Conservation (phyloP, 1,284 basidiomycete species). For the Leccinum laetum region DNA sequence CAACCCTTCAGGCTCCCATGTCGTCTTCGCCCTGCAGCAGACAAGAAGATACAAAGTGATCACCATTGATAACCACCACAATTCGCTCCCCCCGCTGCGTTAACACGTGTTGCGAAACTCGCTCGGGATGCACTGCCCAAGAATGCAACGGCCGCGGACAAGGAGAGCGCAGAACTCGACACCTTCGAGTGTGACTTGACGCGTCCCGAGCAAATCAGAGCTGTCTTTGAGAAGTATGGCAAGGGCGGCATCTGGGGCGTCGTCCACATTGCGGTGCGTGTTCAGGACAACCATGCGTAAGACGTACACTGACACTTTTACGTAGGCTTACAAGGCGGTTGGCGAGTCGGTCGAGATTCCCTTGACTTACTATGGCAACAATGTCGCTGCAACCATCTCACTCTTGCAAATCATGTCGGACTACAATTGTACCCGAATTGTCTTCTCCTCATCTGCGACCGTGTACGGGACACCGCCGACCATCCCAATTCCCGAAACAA, state of each 20-base stretch:
- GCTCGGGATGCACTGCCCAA: conserved; percentile 69
- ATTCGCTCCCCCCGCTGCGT: conserved; percentile 76
- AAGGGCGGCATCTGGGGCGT: conserved; percentile 98
- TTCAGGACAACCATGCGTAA: background rate
- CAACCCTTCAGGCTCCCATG: conserved; percentile 74
- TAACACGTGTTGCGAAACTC: conserved; percentile 76
- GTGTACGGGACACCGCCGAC: conserved; percentile 94
- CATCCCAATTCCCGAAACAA: conserved; percentile 95
- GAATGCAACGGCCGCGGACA: conserved; percentile 63
- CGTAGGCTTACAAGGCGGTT: conserved; percentile 94
- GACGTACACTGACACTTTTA: background rate
- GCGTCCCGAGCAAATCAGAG: conserved; percentile 65
- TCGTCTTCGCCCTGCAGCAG: conserved; percentile 83
- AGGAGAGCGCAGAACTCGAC: conserved; percentile 71
- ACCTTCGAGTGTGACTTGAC: conserved; percentile 76
- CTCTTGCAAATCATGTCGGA: conserved; percentile 87
- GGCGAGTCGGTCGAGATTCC: conserved; percentile 98
- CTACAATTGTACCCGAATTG: conserved; percentile 81
- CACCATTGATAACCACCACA: conserved; percentile 93
- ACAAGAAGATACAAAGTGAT: conserved; percentile 90
- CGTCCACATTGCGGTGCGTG: conserved; percentile 88
- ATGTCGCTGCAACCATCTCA: conserved; percentile 83
- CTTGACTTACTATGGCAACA: conserved; percentile 90
- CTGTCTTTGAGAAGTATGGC: conserved; percentile 82
- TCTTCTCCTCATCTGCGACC: conserved; percentile 99